These are phyloP conservation scores for Teunomyces pallodes DNA, from an alignment of 805 yeast species.

Conservation along the genomic window DNA sequence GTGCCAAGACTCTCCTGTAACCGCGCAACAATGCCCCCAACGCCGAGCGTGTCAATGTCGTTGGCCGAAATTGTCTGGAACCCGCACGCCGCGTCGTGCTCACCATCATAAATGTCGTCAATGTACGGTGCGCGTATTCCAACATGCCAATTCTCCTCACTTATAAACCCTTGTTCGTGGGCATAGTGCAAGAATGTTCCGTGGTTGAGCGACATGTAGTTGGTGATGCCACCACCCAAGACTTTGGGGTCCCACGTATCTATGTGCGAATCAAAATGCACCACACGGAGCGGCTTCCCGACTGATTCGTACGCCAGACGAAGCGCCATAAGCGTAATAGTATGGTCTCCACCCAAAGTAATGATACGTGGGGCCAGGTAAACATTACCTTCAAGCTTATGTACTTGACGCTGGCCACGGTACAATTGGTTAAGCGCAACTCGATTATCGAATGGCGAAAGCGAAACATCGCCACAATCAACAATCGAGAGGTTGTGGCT, in stretches of 20 bases:
- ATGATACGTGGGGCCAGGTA: conserved; percentile 37
- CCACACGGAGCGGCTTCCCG: conserved; percentile 45
- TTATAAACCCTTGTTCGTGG: conserved; percentile 59
- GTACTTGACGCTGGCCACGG: conserved; percentile 50
- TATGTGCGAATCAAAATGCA: conserved; percentile 66
- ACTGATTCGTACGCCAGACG: conserved; percentile 49
- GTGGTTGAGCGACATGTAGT: conserved; percentile 60
- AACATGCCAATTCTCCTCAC: conserved; percentile 53
- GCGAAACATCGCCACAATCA: conserved; percentile 70
- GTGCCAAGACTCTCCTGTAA: conserved; percentile 35
- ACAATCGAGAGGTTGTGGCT: conserved; percentile 35
- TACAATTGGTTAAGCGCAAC: conserved; percentile 64
- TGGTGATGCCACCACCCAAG: conserved; percentile 60
- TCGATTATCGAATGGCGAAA: conserved; percentile 65
- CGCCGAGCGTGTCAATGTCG: conserved; percentile 44
- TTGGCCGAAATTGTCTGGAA: conserved; percentile 45
- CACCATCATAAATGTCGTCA: conserved; percentile 30
- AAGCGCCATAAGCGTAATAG: conserved; percentile 50
- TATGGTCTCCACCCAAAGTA: conserved; percentile 63
- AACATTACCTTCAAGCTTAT: conserved; percentile 27
- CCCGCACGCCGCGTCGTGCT: conserved; percentile 53
- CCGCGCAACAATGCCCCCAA: conserved; percentile 32
- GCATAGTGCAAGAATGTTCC: conserved; percentile 74
- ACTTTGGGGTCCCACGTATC: conserved; percentile 69
- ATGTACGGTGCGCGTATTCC: conserved; percentile 66